Evolutionary conservation across 225 moss, liverwort and hornwort genomes (phyloP).

Genomic region (Marchantia paleacea): DNA sequence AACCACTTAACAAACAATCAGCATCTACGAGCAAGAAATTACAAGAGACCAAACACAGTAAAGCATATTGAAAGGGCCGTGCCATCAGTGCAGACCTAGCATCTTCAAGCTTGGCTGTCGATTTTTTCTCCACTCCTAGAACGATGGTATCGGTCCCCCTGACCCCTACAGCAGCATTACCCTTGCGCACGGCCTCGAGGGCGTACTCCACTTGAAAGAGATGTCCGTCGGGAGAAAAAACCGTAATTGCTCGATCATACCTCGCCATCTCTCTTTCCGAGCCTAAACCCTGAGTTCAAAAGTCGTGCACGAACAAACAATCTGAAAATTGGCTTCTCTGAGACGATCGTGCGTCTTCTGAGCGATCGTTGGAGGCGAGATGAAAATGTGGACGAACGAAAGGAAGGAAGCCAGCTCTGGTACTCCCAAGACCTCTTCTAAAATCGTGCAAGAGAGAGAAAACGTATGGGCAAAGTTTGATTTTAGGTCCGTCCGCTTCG

Average conservation of each 20-base stretch:
- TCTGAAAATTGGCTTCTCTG: too few species aligned
- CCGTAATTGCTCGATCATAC: conserved; percentile 93
- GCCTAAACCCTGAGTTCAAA: conserved; percentile 1
- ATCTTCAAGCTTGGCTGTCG: conserved; percentile 94
- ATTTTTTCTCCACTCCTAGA: conserved; percentile 94
- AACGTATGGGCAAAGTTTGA: too few species aligned
- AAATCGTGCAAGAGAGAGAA: too few species aligned
- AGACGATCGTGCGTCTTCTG: too few species aligned
- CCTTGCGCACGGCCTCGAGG: conserved; percentile 84
- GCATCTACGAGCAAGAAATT: not conserved
- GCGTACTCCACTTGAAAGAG: conserved; percentile 98
- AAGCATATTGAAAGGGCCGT: not conserved
- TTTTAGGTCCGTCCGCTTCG: too few species aligned
- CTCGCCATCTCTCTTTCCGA: conserved; percentile 56
- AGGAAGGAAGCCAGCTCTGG: too few species aligned
- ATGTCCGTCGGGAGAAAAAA: conserved; percentile 95
- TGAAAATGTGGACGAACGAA: too few species aligned
- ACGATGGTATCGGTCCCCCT: conserved; percentile 91
- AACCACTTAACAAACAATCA: not conserved
- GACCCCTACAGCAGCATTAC: conserved; percentile 92
- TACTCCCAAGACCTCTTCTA: too few species aligned
- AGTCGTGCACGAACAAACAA: too few species aligned
- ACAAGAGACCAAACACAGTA: not conserved
- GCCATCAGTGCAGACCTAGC: conserved; percentile 53
- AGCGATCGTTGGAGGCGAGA: too few species aligned